A percentile compares a stretch with the other conserved stretches of the same genome.
These are phyloP conservation scores for Salisapilia sapeloensis DNA, from an alignment of 352 stramenopile species.

Conservation along the genomic window DNA sequence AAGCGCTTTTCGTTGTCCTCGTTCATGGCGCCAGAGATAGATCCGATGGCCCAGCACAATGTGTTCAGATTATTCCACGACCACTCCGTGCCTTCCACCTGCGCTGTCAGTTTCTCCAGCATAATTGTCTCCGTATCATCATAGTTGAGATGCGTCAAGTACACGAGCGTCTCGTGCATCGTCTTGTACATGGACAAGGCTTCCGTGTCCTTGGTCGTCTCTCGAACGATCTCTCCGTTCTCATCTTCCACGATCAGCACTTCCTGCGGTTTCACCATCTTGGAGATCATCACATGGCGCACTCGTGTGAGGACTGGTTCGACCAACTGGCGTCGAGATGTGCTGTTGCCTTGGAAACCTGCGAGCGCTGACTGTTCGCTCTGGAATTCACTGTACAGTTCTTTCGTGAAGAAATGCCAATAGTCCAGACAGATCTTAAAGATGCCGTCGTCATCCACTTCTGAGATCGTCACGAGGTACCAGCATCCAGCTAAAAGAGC, in stretches of 20 bases:
- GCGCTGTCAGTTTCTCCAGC: constrained; percentile 92
- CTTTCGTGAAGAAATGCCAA: constrained; percentile 92
- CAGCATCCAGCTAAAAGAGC: constrained; percentile 86
- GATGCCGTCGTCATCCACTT: constrained; percentile 89
- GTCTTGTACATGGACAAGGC: constrained; percentile 99
- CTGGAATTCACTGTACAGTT: constrained; percentile 90
- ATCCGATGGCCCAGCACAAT: constrained; percentile 98
- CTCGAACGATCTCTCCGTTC: constrained; percentile 92
- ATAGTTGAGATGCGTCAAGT: constrained; percentile 99
- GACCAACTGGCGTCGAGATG: constrained; percentile 49
- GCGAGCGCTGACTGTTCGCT: constrained; percentile 51
- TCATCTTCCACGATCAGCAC: constrained; percentile 99
- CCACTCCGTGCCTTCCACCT: constrained; percentile 79
- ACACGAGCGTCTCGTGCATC: constrained; percentile 98
- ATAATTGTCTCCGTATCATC: constrained; percentile 99
- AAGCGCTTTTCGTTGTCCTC: constrained; percentile 99
- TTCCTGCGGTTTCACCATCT: constrained; percentile 99
- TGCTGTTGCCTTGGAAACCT: constrained; percentile 27
- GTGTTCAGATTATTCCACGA: constrained; percentile 99
- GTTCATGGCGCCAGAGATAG: constrained; percentile 97
- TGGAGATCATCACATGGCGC: constrained; percentile 95
- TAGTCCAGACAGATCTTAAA: constrained; percentile 99
- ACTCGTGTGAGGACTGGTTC: constrained; percentile 87
- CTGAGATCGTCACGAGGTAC: constrained; percentile 84
- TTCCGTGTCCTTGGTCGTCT: constrained; percentile 99